Evolutionary conservation across 192 early-diverging fungal genomes (phyloP).

Genomic region (Chytriomyces confervae): DNA sequence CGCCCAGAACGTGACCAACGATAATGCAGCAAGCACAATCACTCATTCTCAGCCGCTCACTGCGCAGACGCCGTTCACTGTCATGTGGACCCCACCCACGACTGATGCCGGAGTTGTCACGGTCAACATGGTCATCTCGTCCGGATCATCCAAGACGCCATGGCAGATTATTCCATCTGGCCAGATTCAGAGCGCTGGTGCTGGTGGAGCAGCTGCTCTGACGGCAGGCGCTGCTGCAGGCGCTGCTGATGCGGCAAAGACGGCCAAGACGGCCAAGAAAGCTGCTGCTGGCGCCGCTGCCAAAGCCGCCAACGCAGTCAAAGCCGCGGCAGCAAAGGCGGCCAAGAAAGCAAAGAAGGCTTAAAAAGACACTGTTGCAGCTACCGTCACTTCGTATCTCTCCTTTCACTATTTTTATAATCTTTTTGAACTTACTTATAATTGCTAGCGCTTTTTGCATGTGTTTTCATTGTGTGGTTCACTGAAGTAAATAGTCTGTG

Average conservation of each 20-base stretch:
- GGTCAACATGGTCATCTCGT: conserved; percentile 30
- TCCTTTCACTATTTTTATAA: too few species aligned
- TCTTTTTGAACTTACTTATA: too few species aligned
- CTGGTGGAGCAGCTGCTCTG: not conserved
- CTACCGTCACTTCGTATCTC: too few species aligned
- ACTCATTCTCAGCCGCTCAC: conserved; percentile 33
- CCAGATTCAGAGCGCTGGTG: not conserved
- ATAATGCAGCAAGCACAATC: conserved; percentile 36
- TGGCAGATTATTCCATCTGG: conserved; percentile 5
- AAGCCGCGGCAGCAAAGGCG: too few species aligned
- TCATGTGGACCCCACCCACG: conserved; percentile 28
- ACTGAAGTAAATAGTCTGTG: too few species aligned
- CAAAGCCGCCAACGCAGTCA: too few species aligned
- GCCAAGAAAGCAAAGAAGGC: too few species aligned
- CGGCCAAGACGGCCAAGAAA: not conserved
- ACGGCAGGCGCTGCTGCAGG: not conserved
- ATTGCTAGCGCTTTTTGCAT: too few species aligned
- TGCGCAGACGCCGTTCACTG: not conserved
- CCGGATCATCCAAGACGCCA: not conserved
- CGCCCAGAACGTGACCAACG: conserved; percentile 32
- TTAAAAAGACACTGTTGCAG: too few species aligned
- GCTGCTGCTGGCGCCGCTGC: not conserved
- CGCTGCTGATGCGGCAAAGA: not conserved
- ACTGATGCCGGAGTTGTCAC: conserved; percentile 10
- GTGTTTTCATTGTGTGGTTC: too few species aligned